Evolutionary conservation across 1,139 yeast species (phyloP), one percentile per base, ranked within the genome.

Genomic region (Schizosaccharomyces versatilis): DNA sequence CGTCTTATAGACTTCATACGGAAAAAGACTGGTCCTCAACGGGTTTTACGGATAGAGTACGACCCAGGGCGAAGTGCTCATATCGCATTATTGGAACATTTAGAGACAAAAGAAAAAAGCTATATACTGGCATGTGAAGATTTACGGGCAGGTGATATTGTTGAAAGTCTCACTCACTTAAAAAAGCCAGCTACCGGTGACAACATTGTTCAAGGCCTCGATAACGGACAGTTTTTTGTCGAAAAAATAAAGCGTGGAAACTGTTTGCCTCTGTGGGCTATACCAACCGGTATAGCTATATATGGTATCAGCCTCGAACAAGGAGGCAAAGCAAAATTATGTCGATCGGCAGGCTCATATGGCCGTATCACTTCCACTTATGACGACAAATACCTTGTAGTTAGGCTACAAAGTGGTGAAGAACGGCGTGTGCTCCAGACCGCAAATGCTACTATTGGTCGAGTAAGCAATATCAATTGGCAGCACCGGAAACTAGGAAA

Each of bases 61-160:
- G 99, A 90, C 68, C 99, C 99, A 52, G 84, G 84, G 64, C 77
- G 99, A 72, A 77, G 94, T 6, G 84, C 93, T 6, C 99, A 90
- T 69, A 82, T 90, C 67, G 99, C 99, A 0, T 71, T 90, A 59
- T 64, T 93, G 53, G 75, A 80, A 66, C 81, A 83, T 66, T 24
- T 44, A 14, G 75, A 70, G 42, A 74, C 90, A 0, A 80, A 78
- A 2, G 73, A 76, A 59, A 69, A 80, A 59, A 76, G 90, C 10
- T 90, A 90, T 67, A 84, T 90, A 55, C 70, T 86, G 57, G 97
- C 99, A 0, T 79, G 94, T 56, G 90, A 86, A 59, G 98, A 98
- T 7, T 72, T 90, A 65, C 79, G 97, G 70, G 82, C 81, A 5
- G 98, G 97, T 49, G 98, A 90, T 67, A 72, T 72, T 51, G 93